Evolutionary conservation across 2,329 filamentous ascomycete species (phyloP).

Genomic region (Fusarium nygamai): DNA sequence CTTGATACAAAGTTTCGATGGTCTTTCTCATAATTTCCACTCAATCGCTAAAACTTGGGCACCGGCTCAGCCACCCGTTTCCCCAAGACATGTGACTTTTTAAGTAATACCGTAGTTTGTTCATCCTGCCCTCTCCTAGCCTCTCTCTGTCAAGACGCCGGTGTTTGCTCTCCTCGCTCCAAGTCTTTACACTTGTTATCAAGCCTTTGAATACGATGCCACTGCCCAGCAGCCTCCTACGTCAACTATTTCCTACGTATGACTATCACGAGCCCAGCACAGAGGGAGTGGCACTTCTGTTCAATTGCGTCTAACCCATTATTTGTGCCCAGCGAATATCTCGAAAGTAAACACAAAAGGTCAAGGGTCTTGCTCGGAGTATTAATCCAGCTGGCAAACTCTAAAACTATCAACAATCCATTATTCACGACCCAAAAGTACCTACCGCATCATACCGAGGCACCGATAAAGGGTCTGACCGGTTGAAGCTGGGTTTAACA

Average conservation of each 20-base stretch:
- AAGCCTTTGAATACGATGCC: slow-evolving; percentile 15
- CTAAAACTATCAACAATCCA: background rate
- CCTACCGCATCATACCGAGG: slow-evolving; percentile 1
- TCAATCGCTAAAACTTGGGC: slow-evolving; percentile 24
- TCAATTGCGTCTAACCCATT: slow-evolving; percentile 7
- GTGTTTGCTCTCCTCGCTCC: slow-evolving; percentile 24
- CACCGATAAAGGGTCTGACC: slow-evolving; percentile 2
- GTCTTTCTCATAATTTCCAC: slow-evolving; percentile 22
- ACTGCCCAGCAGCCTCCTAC: slow-evolving; percentile 28
- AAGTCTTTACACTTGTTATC: slow-evolving; percentile 14
- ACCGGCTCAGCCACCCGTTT: slow-evolving; percentile 37
- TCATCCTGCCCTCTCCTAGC: background rate
- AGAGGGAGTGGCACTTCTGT: slow-evolving; percentile 20
- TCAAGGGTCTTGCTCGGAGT: slow-evolving; percentile 15
- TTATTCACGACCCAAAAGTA: background rate
- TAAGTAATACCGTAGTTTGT: background rate
- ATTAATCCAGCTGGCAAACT: slow-evolving; percentile 4
- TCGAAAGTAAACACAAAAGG: background rate
- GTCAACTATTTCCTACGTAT: slow-evolving; percentile 28
- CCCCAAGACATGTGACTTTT: slow-evolving; percentile 29
- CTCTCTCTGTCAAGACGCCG: slow-evolving; percentile 5
- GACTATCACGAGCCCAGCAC: slow-evolving; percentile 2
- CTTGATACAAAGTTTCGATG: slow-evolving; percentile 34
- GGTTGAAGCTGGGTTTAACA: slow-evolving; percentile 9
- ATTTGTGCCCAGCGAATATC: background rate